Evolutionary conservation across 495 filamentous ascomycete species (phyloP).

Genomic region (Hypoxylon intermedium): DNA sequence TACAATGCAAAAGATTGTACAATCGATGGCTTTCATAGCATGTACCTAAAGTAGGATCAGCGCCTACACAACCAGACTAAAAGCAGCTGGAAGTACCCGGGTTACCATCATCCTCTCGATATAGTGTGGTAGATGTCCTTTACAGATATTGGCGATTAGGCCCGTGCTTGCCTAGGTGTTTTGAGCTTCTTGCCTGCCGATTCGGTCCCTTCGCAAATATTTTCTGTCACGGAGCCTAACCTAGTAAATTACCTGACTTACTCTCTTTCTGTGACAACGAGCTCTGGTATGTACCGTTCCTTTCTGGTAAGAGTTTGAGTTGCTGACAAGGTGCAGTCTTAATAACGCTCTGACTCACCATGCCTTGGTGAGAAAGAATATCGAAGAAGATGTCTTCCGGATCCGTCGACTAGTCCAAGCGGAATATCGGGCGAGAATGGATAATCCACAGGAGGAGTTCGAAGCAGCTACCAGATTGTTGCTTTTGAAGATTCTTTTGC

Average conservation of each 20-base stretch:
- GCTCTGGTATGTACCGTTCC: conserved; percentile 16
- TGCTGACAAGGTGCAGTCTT: conserved; percentile 4
- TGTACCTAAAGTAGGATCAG: conserved; percentile 41
- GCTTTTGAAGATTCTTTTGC: conserved; percentile 6
- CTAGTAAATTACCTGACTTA: background rate
- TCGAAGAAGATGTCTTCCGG: conserved; percentile 15
- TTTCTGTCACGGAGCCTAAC: conserved; percentile 7
- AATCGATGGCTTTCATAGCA: conserved; percentile 40
- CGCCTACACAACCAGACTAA: conserved; percentile 35
- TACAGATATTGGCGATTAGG: conserved; percentile 34
- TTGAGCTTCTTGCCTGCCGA: conserved; percentile 48
- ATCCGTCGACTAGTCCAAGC: conserved; percentile 40
- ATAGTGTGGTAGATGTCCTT: conserved; percentile 51
- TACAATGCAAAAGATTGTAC: conserved; percentile 41
- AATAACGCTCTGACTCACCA: conserved; percentile 22
- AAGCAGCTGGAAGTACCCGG: conserved; percentile 14
- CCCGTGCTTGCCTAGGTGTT: conserved; percentile 40
- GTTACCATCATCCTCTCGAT: conserved; percentile 43
- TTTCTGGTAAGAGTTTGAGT: background rate
- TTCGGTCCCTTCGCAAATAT: conserved; percentile 41
- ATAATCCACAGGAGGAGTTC: conserved; percentile 31
- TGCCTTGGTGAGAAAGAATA: conserved; percentile 27
- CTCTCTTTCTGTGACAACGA: background rate
- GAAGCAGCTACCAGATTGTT: conserved; percentile 12
- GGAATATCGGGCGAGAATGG: conserved; percentile 31